Evolutionary conservation across 75 land plant species (phyloP).

Genomic region (Sequoia sempervirens): DNA sequence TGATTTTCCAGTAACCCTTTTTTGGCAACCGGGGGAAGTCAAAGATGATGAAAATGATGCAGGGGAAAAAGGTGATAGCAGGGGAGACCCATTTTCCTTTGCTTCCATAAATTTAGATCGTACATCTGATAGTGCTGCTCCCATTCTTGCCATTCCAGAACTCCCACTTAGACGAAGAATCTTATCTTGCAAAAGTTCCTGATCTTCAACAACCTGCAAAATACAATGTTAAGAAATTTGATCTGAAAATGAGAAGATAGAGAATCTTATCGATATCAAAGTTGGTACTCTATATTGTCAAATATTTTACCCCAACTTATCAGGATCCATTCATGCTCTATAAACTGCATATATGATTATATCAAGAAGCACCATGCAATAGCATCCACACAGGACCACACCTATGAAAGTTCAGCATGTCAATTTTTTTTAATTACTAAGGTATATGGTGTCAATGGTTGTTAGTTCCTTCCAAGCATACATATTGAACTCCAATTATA

Average conservation of each 20-base stretch:
- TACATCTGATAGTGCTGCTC: slow-evolving; percentile 63
- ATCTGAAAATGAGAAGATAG: background rate
- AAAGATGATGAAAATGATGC: slow-evolving; percentile 26
- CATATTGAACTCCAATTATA: background rate
- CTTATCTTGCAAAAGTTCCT: slow-evolving; percentile 75
- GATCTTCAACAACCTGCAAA: slow-evolving; percentile 83
- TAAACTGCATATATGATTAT: background rate
- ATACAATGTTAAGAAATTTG: background rate
- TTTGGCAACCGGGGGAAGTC: background rate
- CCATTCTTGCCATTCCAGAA: slow-evolving; percentile 78
- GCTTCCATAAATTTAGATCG: slow-evolving; percentile 69
- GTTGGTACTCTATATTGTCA: background rate
- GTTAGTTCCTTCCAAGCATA: background rate
- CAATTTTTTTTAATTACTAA: background rate
- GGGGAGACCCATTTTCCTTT: slow-evolving; percentile 50
- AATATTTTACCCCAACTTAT: background rate
- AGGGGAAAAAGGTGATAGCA: slow-evolving; percentile 45
- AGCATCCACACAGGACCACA: too few relatives aligned
- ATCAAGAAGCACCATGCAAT: background rate
- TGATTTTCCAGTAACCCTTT: slow-evolving; percentile 12
- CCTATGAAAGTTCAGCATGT: background rate
- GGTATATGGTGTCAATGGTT: background rate
- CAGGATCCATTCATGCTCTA: background rate
- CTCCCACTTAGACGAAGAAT: slow-evolving; percentile 78
- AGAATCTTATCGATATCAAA: background rate